Percentiles rank a stretch among this genome's conserved stretches.
Evolutionary conservation across 176 grass and related monocot genomes (phyloP).

Genomic region (Aegilops longissima): DNA sequence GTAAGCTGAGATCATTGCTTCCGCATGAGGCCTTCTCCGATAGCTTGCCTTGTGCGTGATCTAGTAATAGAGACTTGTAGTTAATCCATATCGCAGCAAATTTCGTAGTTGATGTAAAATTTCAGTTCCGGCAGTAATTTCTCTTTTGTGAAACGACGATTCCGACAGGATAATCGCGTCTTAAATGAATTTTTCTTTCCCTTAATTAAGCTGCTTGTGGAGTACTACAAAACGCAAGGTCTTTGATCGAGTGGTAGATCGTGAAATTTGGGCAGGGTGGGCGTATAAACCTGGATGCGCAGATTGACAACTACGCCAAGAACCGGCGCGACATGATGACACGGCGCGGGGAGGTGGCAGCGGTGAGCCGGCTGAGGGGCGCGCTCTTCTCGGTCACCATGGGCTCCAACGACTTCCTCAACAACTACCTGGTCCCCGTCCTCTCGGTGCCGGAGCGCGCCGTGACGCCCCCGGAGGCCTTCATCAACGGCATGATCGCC

Average conservation of each 20-base stretch:
- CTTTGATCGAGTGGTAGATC: not conserved
- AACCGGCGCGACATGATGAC: slow-evolving; percentile 65
- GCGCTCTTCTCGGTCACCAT: slow-evolving; percentile 70
- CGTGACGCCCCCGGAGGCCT: slow-evolving; percentile 42
- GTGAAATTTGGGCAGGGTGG: slow-evolving; percentile 46
- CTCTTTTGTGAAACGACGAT: too few relatives aligned
- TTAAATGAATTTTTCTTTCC: too few relatives aligned
- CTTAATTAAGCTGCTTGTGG: too few relatives aligned
- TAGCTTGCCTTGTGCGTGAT: not conserved
- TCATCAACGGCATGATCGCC: slow-evolving; percentile 50
- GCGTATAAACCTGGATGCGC: slow-evolving; percentile 69
- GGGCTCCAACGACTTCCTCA: slow-evolving; percentile 91
- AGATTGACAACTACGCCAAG: slow-evolving; percentile 74
- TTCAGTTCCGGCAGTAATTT: not conserved
- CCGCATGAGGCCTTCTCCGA: slow-evolving; percentile 3
- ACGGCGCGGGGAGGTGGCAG: slow-evolving; percentile 36
- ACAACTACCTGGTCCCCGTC: slow-evolving; percentile 78
- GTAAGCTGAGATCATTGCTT: slow-evolving; percentile 26
- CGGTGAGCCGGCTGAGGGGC: slow-evolving; percentile 46
- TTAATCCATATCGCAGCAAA: not conserved
- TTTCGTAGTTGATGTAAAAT: not conserved
- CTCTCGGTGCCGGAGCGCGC: slow-evolving; percentile 51
- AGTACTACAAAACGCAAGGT: too few relatives aligned
- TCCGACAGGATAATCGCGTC: too few relatives aligned
- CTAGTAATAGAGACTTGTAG: not conserved